Conservation (phyloP, 208 protist genomes). For the Acanthamoeba triangularis region DNA sequence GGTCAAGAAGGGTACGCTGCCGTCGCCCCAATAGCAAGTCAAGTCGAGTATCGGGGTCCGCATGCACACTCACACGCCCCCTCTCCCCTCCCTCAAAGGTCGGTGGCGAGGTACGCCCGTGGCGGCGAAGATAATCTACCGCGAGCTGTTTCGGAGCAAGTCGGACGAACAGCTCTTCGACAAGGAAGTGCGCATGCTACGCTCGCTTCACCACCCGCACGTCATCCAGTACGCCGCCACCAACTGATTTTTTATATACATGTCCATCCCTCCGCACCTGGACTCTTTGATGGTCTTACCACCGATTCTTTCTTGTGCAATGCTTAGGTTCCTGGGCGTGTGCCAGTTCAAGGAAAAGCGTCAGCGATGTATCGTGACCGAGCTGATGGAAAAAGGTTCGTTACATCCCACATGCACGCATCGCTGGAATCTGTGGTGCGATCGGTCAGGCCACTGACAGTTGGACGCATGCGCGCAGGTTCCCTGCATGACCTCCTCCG, state of each 20-base stretch:
- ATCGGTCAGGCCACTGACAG: no score
- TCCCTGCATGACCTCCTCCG: conserved; percentile 29
- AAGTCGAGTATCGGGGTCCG: no score
- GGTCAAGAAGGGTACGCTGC: conserved; percentile 13
- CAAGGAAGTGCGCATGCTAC: conserved; percentile 38
- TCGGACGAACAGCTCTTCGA: conserved; percentile 36
- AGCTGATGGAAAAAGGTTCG: conserved; percentile 36
- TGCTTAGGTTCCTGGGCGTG: conserved; percentile 26
- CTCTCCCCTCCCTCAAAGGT: background rate
- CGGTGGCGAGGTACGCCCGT: conserved; percentile 34
- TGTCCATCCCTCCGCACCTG: no score
- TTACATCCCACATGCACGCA: background rate
- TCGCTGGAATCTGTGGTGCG: background rate
- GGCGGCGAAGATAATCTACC: conserved; percentile 8
- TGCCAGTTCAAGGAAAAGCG: conserved; percentile 34
- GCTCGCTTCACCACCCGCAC: conserved; percentile 31
- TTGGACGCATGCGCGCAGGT: background rate
- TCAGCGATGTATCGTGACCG: conserved; percentile 58
- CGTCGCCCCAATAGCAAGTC: background rate
- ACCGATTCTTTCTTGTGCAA: background rate
- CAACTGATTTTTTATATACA: background rate
- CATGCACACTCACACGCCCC: background rate
- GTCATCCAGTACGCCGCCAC: background rate
- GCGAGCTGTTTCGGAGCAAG: conserved; percentile 24
- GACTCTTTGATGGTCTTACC: no score